Evolutionary conservation across 1,284 basidiomycete genomes (phyloP).

Genomic region (Cerrena zonata): DNA sequence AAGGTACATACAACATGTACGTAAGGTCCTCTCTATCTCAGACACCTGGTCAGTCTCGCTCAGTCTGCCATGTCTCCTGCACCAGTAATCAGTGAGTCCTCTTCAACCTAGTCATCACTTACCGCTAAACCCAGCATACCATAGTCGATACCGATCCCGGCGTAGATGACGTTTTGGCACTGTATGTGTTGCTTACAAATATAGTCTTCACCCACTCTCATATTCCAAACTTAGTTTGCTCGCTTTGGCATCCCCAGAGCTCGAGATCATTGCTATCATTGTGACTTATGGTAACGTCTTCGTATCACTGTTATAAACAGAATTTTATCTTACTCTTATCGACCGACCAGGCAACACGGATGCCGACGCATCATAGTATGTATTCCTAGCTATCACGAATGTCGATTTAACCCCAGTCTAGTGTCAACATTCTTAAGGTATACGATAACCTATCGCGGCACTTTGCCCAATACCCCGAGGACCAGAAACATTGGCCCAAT

Average conservation of each 20-base stretch:
- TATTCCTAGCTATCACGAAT: constrained; percentile 8
- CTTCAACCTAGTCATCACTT: neutral
- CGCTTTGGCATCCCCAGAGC: constrained; percentile 68
- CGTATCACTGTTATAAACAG: neutral
- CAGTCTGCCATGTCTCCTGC: constrained; percentile 14
- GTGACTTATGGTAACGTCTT: constrained; percentile 65
- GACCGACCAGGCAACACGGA: constrained; percentile 73
- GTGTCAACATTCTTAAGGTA: constrained; percentile 72
- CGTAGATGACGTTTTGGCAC: constrained; percentile 85
- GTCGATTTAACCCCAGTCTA: constrained; percentile 23
- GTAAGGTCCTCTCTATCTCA: too few species aligned
- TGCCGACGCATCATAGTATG: constrained; percentile 52
- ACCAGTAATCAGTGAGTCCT: constrained; percentile 54
- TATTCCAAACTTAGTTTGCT: constrained; percentile 38
- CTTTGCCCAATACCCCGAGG: constrained; percentile 52
- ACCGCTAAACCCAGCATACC: constrained; percentile 9
- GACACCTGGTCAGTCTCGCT: too few species aligned
- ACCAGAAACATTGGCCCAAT: constrained; percentile 57
- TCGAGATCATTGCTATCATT: constrained; percentile 74
- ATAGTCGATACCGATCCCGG: constrained; percentile 82
- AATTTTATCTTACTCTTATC: neutral
- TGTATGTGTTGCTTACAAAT: constrained; percentile 25
- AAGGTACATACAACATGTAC: too few species aligned
- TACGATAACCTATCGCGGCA: constrained; percentile 71
- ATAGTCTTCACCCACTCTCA: neutral